These are phyloP conservation scores for Vigna unguiculata DNA, from an alignment of 306 rosid genomes.

Conservation along the genomic window DNA sequence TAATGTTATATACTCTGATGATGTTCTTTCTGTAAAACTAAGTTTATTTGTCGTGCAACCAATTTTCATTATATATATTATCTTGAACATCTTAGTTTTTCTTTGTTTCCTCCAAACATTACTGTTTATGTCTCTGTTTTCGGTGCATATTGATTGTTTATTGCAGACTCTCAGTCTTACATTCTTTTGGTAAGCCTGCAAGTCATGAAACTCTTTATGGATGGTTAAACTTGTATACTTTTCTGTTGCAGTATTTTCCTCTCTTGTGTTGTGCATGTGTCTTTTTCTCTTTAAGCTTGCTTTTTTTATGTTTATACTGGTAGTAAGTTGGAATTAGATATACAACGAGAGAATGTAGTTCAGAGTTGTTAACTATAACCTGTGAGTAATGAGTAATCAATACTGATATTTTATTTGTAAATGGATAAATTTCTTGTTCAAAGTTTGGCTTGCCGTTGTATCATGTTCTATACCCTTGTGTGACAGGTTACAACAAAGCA, in stretches of 20 bases:
- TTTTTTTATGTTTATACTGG: background rate
- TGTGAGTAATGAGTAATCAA: slow-evolving; percentile 5
- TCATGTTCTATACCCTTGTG: slow-evolving; percentile 28
- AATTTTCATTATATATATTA: slow-evolving; percentile 27
- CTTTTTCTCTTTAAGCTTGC: background rate
- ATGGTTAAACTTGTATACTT: background rate
- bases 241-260: background rate
- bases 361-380: background rate
- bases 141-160: background rate
- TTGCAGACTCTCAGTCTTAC: background rate
- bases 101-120: slow-evolving; percentile 3
- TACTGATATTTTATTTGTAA: background rate
- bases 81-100: slow-evolving; percentile 33
- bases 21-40: slow-evolving; percentile 46
- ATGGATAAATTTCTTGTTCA: background rate
- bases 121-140: background rate
- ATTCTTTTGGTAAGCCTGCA: background rate
- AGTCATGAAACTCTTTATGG: slow-evolving; percentile 1
- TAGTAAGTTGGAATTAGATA: background rate
- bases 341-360: background rate
- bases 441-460: slow-evolving; percentile 20
- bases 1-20: slow-evolving; percentile 38
- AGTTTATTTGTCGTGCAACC: slow-evolving; percentile 31
- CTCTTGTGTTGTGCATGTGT: background rate
- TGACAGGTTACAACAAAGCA: background rate